Base-by-base conservation (phyloP, 1,284 basidiomycete genomes). In the Exobasidium rhododendri region DNA sequence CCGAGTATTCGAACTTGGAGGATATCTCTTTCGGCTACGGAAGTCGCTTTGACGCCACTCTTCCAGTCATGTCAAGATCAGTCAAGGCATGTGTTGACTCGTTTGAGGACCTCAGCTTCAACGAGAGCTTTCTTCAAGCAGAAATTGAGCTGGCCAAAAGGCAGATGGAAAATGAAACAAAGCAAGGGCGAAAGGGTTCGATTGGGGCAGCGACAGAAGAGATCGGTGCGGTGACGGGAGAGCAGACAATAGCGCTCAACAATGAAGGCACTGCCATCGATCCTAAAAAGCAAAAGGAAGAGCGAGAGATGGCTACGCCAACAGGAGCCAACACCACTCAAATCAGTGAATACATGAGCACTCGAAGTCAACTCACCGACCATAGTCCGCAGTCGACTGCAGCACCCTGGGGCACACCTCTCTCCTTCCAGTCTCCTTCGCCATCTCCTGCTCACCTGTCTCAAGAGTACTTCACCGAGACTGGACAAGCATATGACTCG, bases 121-220 rank as follows among this genome's bases (percentile, higher is more conserved):
- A 67, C 32, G 73, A 75, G 53, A 75, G 73, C 51, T 75, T 75
- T 50, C 51, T 75, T 3, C 68, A 65, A 6, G 67, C 66, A n/a
- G 73, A 50, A 20, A 50, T 50, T 14, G 47, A 7, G 14, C 14
- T 24, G 20, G 47, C 47, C 47, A 50, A 26, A 31, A 50, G 47
- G 7, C 24, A 31, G 20, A 24, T 50, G 35, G 35, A 40, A 17
- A 40, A 17, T 7, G 35, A 40, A 17, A 17, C 17, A 40, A 17
- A 40, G 17, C 10, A 17, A 40, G 35, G 35, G 7, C 35, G 17
- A 10, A 17, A 7, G 35, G 7, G 17, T 17, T 40, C 35, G 7
- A 17, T 7, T 17, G 17, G 35, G 7, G 35, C 7, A 40, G 35
- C 35, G 35, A 40, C 7, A 10, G 17, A 40, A 40, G 17, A 10